Base-by-base conservation (phyloP, 2,329 filamentous ascomycete species). In the Trichoderma koningii region DNA sequence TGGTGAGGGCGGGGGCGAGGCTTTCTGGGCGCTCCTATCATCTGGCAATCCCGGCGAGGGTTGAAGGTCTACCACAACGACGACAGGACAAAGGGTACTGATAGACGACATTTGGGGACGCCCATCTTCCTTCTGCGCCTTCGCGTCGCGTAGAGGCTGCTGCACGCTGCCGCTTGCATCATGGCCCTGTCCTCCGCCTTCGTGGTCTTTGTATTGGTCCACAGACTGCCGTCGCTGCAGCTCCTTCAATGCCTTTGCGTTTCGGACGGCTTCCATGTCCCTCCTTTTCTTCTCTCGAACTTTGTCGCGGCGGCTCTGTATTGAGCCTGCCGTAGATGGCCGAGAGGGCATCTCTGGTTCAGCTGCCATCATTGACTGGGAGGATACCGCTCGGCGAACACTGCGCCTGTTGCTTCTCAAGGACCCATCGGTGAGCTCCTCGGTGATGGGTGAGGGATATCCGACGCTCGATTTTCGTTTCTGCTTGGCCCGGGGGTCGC, bases 221-320 rank as follows among this genome's bases (percentile, higher is more conserved):
- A 47, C 59, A 14, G 50, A 45, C 47, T 47, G 45, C 15, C 28
- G 38, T 34, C 48, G 23, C 5, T 41, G 56, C 14, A 44, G 23
- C 15, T 53, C 69, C 26, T 69, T 71, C 19, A 71, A 62, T 19
- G 42, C n/a, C 15, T 71, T 73, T 5, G 69, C 69, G 30, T 30
- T 30, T 30, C 30, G 30, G 30, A 30, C 30, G 5, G 75, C 74
- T 64, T 80, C 77, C 65, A 81, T 73, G 41, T 81, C 79, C 17
- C 77, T 73, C 59, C 73, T 72, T 66, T 79, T 80, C 69, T 74
- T 75, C 19, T 79, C 76, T 23, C 74, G 75, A 5, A 80, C 79
- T 52, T 72, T 74, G 6, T 80, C 78, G 19, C 72, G 72, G 17
- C 78, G 76, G 48, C 71, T 78, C 38, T 73, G 70, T 5, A 70